Conservation (phyloP, 176 grass and related monocot genomes). For the Bromus sterilis region DNA sequence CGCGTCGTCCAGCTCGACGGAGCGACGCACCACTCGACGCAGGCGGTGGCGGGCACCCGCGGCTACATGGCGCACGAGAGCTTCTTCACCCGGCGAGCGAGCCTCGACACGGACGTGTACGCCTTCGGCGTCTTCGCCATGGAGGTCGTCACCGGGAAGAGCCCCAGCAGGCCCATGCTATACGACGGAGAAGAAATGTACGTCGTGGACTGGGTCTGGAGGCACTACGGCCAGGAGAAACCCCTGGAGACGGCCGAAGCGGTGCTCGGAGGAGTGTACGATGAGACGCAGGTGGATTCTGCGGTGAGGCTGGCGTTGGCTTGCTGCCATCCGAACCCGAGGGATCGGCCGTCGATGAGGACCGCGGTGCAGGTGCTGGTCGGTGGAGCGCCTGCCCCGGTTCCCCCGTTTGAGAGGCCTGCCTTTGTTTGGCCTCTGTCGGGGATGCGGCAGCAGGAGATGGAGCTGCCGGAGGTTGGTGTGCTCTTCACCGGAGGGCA, state of each 20-base stretch:
- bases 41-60: not conserved
- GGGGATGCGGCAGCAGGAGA: not conserved
- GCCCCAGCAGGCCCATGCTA: not conserved
- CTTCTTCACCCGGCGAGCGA: not conserved
- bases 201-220: not conserved
- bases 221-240: not conserved
- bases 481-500: not conserved
- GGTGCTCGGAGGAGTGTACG: not conserved
- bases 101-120: not conserved
- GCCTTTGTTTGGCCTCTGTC: not conserved
- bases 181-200: not conserved
- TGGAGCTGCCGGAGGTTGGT: not conserved
- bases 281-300: not conserved
- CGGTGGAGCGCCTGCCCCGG: not conserved
- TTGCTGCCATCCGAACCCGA: not conserved
- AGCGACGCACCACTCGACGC: not conserved
- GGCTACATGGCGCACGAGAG: not conserved
- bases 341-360: not conserved
- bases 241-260: not conserved
- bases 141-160: not conserved
- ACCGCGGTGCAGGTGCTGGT: not conserved
- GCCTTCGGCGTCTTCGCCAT: not conserved
- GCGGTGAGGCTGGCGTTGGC: not conserved
- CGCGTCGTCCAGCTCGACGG: not conserved
- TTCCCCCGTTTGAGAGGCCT: not conserved